Evolutionary conservation across 345 rosid species (phyloP).

Genomic region (Euphorbia peplus): DNA sequence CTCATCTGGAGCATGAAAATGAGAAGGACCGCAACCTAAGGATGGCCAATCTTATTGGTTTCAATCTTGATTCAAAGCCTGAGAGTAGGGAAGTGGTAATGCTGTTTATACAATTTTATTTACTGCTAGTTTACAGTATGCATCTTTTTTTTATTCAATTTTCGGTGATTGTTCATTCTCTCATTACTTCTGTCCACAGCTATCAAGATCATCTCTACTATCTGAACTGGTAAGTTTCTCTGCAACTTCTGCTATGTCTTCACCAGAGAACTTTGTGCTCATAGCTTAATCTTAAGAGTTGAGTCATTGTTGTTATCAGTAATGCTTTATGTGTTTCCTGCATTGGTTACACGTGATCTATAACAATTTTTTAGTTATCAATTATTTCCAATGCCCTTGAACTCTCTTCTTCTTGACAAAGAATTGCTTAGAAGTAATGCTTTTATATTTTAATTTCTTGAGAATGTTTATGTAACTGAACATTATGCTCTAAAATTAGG

Average conservation of each 20-base stretch:
- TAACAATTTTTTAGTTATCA: not conserved
- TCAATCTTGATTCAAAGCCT: conserved; percentile 75
- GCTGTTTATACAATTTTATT: conserved; percentile 12
- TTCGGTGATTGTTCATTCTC: not conserved
- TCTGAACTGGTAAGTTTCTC: conserved; percentile 62
- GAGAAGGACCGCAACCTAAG: conserved; percentile 88
- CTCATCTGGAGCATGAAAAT: conserved; percentile 85
- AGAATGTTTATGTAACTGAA: not conserved
- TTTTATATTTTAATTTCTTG: not conserved
- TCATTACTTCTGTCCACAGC: conserved; percentile 41
- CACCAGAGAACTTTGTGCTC: not conserved
- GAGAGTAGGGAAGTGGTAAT: conserved; percentile 91
- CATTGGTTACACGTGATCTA: not conserved
- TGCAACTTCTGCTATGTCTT: not conserved
- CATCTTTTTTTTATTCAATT: conserved; percentile 1
- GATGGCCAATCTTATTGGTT: conserved; percentile 94
- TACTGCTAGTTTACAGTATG: not conserved
- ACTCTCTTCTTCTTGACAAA: not conserved
- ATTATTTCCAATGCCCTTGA: not conserved
- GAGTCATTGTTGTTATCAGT: not conserved
- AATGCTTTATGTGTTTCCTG: not conserved
- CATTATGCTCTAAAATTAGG: not conserved
- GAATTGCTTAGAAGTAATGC: not conserved
- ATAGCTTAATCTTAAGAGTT: not conserved
- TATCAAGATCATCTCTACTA: conserved; percentile 79